Base-by-base conservation (phyloP, 2,329 filamentous ascomycete species). In the Elsinoe arachidis region DNA sequence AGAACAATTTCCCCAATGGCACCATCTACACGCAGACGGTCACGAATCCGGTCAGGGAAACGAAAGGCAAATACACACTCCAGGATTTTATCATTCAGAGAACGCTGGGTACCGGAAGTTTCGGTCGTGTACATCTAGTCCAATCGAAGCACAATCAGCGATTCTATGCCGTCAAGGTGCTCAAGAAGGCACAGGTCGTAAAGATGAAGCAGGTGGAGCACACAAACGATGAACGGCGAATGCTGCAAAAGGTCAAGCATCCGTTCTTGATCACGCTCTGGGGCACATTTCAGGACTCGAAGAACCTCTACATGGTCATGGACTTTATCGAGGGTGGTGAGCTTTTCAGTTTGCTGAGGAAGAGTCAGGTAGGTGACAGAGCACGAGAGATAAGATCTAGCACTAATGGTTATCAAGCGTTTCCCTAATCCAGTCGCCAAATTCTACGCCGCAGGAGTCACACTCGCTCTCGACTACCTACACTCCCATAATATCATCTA, bases 131-230 rank as follows among this genome's bases (percentile, higher is more conserved):
- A 44, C 93, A 99, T 70, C 78, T 99, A 60, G 93, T 97, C 55
- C 93, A 97, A 75, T 96, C 91, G 63, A 93, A 91, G 74, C 93
- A 99, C 76, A 99, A 99, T 73, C 88, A 95, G 74, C 86, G 93
- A 61, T 99, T 91, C 78, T 99, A 99, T 75, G 93, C 93, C 46
- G 86, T 99, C 74, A 99, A 99, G 77, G 93, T 99, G 63, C 77
- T 99, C 74, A 99, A 99, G 74, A 99, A 99, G 80, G 86, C 86
- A 51, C 93, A 99, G 75, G 92, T 99, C 56, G 90, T 99, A 73
- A 96, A 96, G 78, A 97, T 99, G 93, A 99, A 99, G 82, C 93
- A 99, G 74, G 90, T 99, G 60, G 93, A 99, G 74, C 93, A 99
- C 76, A 99, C 93, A 64, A 99, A 99, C 69, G 93, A 99, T 73